phyloP scores from a whole-genome alignment of 495 filamentous ascomycete genomes.

The Cetradonia linearis region DNA sequence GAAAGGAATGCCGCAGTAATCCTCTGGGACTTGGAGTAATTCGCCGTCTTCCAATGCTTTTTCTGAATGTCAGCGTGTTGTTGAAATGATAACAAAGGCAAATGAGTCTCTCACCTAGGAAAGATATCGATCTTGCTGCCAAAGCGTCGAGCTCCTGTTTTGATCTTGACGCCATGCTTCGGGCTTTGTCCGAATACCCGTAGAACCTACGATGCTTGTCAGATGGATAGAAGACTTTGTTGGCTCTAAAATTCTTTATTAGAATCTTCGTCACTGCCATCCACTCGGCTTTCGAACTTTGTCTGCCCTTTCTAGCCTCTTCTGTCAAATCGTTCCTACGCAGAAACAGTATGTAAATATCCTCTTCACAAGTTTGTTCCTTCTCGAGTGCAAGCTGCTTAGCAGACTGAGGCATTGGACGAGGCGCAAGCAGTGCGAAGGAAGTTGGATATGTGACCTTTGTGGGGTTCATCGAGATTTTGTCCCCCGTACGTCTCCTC shows the following conservation, averaged over 20 bases:
- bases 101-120: constrained; percentile 2
- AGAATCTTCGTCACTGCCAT: constrained; percentile 64
- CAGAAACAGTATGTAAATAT: constrained; percentile 47
- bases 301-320: constrained; percentile 41
- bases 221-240: constrained; percentile 66
- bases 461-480: constrained; percentile 4
- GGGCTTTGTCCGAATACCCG: constrained; percentile 46
- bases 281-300: constrained; percentile 51
- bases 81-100: background rate
- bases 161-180: constrained; percentile 25
- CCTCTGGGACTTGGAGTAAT: constrained; percentile 38
- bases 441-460: background rate
- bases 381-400: constrained; percentile 22
- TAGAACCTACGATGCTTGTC: constrained; percentile 60
- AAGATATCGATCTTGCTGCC: constrained; percentile 7
- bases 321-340: constrained; percentile 45
- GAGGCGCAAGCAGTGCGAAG: constrained; percentile 13
- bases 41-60: constrained; percentile 20
- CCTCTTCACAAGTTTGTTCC: constrained; percentile 39
- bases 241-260: constrained; percentile 68
- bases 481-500: constrained; percentile 8
- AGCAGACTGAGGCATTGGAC: constrained; percentile 20
- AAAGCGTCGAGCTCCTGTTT: constrained; percentile 22
- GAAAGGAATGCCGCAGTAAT: constrained; percentile 72
- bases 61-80: constrained; percentile 15